These are phyloP conservation scores for Wickerhamiella brachini DNA, from an alignment of 805 yeast genomes.

Conservation along the genomic window DNA sequence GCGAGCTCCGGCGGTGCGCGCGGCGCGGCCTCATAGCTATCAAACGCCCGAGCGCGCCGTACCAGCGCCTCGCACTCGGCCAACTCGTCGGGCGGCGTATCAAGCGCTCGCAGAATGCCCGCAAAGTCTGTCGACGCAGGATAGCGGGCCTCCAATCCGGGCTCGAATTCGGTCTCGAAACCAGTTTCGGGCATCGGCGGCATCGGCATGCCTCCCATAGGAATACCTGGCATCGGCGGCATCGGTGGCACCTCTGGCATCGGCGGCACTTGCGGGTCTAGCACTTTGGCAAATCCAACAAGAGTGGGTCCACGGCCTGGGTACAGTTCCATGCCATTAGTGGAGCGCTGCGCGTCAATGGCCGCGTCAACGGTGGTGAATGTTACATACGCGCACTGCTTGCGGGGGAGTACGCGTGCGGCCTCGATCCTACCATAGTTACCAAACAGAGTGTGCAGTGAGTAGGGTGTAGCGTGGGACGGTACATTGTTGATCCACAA, in stretches of 20 bases:
- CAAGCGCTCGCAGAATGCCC: slow-evolving; percentile 23
- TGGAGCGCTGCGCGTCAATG: slow-evolving; percentile 57
- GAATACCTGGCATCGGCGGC: slow-evolving; percentile 1
- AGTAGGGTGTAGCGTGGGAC: slow-evolving; percentile 35
- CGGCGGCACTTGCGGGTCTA: slow-evolving; percentile 15
- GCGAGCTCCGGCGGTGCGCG: slow-evolving; percentile 52
- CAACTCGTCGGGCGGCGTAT: slow-evolving; percentile 20
- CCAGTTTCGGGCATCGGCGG: slow-evolving; percentile 10
- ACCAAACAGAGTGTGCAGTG: slow-evolving; percentile 46
- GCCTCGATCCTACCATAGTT: slow-evolving; percentile 50
- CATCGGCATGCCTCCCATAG: slow-evolving; percentile 18
- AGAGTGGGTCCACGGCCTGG: slow-evolving; percentile 63
- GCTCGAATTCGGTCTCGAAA: slow-evolving; percentile 16
- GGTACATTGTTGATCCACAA: slow-evolving; percentile 75
- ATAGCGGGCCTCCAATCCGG: slow-evolving; percentile 8
- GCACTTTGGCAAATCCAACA: slow-evolving; percentile 73
- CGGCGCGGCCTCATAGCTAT: neutral
- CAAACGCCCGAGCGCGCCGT: slow-evolving; percentile 17
- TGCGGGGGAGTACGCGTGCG: slow-evolving; percentile 41
- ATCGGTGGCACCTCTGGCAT: neutral
- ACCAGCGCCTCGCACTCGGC: slow-evolving; percentile 20
- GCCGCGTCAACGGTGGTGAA: slow-evolving; percentile 63
- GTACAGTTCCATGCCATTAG: slow-evolving; percentile 70
- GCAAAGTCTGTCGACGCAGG: slow-evolving; percentile 22
- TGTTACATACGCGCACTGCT: slow-evolving; percentile 47